Evolutionary conservation across 306 rosid species (phyloP), one percentile per base, ranked within the genome.

Genomic region (Cajanus cajan): DNA sequence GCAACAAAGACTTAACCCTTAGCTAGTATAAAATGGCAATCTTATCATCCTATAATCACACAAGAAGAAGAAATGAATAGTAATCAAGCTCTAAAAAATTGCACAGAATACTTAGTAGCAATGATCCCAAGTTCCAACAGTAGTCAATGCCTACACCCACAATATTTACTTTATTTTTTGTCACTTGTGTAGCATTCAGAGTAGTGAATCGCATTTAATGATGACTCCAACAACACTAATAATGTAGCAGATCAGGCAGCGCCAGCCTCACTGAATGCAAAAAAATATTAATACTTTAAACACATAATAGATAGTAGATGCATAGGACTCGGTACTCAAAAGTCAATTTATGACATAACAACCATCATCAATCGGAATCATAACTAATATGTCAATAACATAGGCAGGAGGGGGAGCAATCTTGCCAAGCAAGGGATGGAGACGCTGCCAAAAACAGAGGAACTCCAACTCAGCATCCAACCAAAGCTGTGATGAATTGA

Each of bases 21-120:
- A 24, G 83, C 78, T 21, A 71, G 54, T 48, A 71, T 45, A 24
- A n/a, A 71, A 71, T n/a, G 31, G 21, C 31, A 73, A 72, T 16
- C 40, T 9, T 28, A 40, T 16, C 39, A 8, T 64, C 44, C 8
- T 28, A 36, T 39, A 37, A 37, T 36, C 73, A 31, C 50, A 41
- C 19, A 40, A 58, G 43, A 50, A 24, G 28, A 65, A 68, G 43
- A 59, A 59, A 77, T 21, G 18, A 82, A 36, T 22, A 28, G 50
- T 28, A 47, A 73, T 18, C 5, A n/a, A 39, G 11, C 36, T 58
- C 51, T 25, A 61, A n/a, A 16, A 19, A 77, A 47, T 64, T 66
- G 77, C 34, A 45, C 68, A 66, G 37, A 11, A 78, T 64, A 45
- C 48, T 43, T 24, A 41, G 11, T 62, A 24, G 37, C 37, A 36